Evolutionary conservation across 2,329 filamentous ascomycete genomes (phyloP), one percentile per base, ranked within the genome.

Genomic region (Nemania diffusa): DNA sequence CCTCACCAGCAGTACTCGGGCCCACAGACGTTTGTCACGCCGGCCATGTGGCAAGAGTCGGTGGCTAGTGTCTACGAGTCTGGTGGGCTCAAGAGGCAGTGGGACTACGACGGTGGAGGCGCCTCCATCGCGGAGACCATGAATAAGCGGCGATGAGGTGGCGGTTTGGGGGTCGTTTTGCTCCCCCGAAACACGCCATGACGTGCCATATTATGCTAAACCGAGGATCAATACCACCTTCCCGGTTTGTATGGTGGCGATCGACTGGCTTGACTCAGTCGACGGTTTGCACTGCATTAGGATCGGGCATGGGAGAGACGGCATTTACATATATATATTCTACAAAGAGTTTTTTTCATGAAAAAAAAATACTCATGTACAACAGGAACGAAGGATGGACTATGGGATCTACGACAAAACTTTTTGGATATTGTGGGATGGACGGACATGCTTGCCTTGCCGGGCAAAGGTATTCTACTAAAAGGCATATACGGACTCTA

Each of bases 1-100:
- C 79, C 83, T 2, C 81, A 83, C 59, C 81, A 84, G 68, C 83
- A 85, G 69, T 89, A 87, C 75, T 80, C 85, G 32, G 80, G 83
- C 29, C 81, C 85, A 7, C 82, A 85, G 64, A 83, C 82, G 29
- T 91, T 91, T 75, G 86, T 92, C 69, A 91, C 88, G 9, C 88
- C 90, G 3, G 88, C 88, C 66, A 91, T 91, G 90, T 92, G 90
- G 90, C 89, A 90, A 76, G 88, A 91, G 75, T 90, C 88, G 13
- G 90, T 92, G 62, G 89, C 89, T 13, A 90, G 87, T 71, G 89
- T 91, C 5, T 91, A 91, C 76, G 88, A 90, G 73, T 67, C 65
- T 24, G 86, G 87, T 50, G 88, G 88, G 3, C 77, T 90, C 55
- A 91, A 91, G 78, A 81, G 88, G 56, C 77, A 82, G 52, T 90